These are phyloP conservation scores for Chaetomium globosum DNA, from an alignment of 2,329 filamentous ascomycete genomes.

Conservation along the genomic window DNA sequence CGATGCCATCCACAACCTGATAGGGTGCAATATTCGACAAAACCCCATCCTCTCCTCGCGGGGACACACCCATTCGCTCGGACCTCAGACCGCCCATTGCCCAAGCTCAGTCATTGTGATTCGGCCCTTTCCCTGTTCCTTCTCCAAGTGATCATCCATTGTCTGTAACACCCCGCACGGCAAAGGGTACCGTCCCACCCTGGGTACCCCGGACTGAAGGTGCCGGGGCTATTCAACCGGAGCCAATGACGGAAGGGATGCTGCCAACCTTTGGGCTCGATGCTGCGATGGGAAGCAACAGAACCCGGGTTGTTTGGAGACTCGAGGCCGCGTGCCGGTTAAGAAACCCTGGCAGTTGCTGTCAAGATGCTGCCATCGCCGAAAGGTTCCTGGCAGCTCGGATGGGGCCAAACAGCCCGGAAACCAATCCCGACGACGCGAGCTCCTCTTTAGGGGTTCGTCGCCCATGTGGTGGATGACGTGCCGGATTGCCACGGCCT, in stretches of 20 bases:
- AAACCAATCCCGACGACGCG: background rate
- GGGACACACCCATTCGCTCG: background rate
- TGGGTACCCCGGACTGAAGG: constrained; percentile 10
- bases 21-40: background rate
- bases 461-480: constrained; percentile 7
- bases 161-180: constrained; percentile 23
- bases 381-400: background rate
- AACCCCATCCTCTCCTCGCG: background rate
- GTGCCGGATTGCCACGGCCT: background rate
- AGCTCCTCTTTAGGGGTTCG: background rate
- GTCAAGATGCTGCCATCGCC: constrained; percentile 1
- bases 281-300: constrained; percentile 1
- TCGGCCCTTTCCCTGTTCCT: constrained; percentile 20
- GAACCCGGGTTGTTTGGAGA: background rate
- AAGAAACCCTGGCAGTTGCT: background rate
- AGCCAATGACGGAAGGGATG: constrained; percentile 21
- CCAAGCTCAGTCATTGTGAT: constrained; percentile 9
- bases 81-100: background rate
- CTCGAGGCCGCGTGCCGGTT: background rate
- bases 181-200: background rate
- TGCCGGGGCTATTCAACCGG: constrained; percentile 26
- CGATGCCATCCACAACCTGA: background rate
- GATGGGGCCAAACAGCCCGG: constrained; percentile 2
- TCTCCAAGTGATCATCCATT: constrained; percentile 3
- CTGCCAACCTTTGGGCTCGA: background rate